Conservation (phyloP, 2,329 filamentous ascomycete species). For the Cadophora sp. region DNA sequence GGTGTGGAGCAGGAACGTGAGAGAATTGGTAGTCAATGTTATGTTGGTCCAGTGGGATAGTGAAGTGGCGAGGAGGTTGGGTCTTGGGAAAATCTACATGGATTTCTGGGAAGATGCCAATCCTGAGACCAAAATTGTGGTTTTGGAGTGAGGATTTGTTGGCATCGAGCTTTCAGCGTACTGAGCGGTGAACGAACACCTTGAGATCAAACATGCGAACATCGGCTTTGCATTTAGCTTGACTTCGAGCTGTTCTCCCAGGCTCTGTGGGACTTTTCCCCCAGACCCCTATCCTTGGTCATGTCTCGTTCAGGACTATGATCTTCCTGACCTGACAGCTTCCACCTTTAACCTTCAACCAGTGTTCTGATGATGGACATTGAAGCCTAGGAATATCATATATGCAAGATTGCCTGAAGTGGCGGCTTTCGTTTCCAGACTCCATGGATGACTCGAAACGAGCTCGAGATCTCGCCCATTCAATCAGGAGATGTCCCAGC, state of each 20-base stretch:
- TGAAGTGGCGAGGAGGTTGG: slow-evolving; percentile 13
- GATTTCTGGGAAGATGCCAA: slow-evolving; percentile 16
- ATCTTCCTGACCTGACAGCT: too few relatives aligned
- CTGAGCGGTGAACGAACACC: too few relatives aligned
- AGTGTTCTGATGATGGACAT: too few relatives aligned
- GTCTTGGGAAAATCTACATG: slow-evolving; percentile 20
- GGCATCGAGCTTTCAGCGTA: slow-evolving; percentile 10
- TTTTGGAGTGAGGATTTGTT: background rate
- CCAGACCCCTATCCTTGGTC: too few relatives aligned
- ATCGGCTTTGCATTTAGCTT: too few relatives aligned
- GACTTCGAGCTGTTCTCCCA: too few relatives aligned
- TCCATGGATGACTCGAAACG: background rate
- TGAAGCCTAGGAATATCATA: too few relatives aligned
- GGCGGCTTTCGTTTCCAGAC: background rate
- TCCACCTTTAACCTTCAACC: too few relatives aligned
- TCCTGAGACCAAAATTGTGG: slow-evolving; percentile 8
- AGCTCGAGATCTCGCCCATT: background rate
- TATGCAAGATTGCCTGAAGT: too few relatives aligned
- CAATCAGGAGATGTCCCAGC: background rate
- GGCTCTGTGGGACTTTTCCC: too few relatives aligned
- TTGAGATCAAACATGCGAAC: too few relatives aligned
- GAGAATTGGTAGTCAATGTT: slow-evolving; percentile 17
- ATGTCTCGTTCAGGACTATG: too few relatives aligned
- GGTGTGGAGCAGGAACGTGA: slow-evolving; percentile 13
- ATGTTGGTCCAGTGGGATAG: slow-evolving; percentile 10